Percentiles rank a stretch among this genome's conserved stretches.
Evolutionary conservation across 768 basidiomycete genomes (phyloP).

Genomic region (Pleurotus djamor): DNA sequence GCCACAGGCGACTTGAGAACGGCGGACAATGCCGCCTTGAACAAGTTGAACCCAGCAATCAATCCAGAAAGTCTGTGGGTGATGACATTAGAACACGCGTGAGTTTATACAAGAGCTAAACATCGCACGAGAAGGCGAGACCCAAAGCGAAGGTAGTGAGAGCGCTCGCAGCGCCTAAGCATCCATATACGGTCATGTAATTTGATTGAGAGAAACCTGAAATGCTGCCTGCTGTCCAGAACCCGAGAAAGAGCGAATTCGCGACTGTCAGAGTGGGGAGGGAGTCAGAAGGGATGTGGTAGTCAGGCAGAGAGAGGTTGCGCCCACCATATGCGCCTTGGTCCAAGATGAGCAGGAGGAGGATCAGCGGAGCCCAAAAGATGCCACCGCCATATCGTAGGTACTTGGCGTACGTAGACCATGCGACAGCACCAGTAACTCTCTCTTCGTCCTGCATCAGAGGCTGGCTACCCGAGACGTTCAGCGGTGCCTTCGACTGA

Average conservation of each 20-base stretch:
- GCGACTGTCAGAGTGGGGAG: conserved; percentile 35
- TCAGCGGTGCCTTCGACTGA: conserved; percentile 36
- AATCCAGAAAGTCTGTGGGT: conserved; percentile 30
- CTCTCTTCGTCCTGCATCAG: conserved; percentile 60
- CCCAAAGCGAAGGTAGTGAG: conserved; percentile 48
- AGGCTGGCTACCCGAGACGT: conserved; percentile 18
- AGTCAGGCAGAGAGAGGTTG: neutral
- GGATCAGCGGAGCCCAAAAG: conserved; percentile 44
- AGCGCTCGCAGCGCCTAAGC: conserved; percentile 45
- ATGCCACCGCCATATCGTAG: conserved; percentile 44
- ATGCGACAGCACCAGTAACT: conserved; percentile 48
- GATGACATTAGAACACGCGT: no score
- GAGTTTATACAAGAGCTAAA: neutral
- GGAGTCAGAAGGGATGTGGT: conserved; percentile 1
- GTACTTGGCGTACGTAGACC: conserved; percentile 48
- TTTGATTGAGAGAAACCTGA: conserved; percentile 51
- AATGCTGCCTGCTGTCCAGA: conserved; percentile 63
- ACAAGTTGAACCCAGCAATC: conserved; percentile 44
- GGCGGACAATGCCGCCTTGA: conserved; percentile 48
- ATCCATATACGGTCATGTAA: conserved; percentile 64
- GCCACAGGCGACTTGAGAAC: conserved; percentile 60
- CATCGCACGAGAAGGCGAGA: conserved; percentile 44
- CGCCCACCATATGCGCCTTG: conserved; percentile 49
- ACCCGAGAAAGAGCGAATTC: conserved; percentile 69
- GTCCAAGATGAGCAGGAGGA: conserved; percentile 40